These are phyloP conservation scores for Sarocladium strictum DNA, from an alignment of 2,329 filamentous ascomycete species.

Conservation along the genomic window DNA sequence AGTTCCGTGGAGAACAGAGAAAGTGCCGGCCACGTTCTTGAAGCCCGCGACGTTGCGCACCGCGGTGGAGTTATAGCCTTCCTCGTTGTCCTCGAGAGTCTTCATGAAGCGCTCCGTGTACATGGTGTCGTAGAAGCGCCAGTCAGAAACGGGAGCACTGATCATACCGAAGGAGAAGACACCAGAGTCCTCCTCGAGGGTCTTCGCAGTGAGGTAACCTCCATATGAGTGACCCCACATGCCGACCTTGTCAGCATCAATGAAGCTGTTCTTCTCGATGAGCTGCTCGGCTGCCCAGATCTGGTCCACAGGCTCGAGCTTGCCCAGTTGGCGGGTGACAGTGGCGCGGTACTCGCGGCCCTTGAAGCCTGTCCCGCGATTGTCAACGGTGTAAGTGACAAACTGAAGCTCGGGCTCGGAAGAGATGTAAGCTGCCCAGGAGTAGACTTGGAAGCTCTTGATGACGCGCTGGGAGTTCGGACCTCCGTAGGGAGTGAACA, in stretches of 20 bases:
- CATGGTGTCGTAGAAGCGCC: conserved; percentile 65
- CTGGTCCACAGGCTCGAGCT: conserved; percentile 60
- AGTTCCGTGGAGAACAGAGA: conserved; percentile 59
- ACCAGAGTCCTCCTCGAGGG: conserved; percentile 54
- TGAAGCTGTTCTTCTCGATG: conserved; percentile 40
- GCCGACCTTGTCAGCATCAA: conserved; percentile 53
- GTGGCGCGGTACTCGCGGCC: conserved; percentile 56
- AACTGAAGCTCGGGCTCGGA: conserved; percentile 64
- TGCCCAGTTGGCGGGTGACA: conserved; percentile 54
- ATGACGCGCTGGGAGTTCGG: conserved; percentile 56
- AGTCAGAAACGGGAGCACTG: conserved; percentile 61
- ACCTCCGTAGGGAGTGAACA: conserved; percentile 64
- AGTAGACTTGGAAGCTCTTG: conserved; percentile 49
- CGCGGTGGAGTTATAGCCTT: conserved; percentile 55
- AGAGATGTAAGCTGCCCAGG: conserved; percentile 58
- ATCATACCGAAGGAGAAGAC: conserved; percentile 58
- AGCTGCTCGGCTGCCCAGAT: conserved; percentile 59
- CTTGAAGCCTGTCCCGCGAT: conserved; percentile 59
- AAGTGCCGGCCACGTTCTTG: conserved; percentile 53
- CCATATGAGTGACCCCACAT: conserved; percentile 68
- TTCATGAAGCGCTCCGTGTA: conserved; percentile 73
- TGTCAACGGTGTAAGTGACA: conserved; percentile 62
- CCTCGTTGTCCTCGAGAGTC: conserved; percentile 46
- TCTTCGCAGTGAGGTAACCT: conserved; percentile 61
- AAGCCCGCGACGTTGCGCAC: conserved; percentile 55